These are phyloP conservation scores for Datura wrightii DNA, from an alignment of 257 asterid genomes.

Conservation along the genomic window DNA sequence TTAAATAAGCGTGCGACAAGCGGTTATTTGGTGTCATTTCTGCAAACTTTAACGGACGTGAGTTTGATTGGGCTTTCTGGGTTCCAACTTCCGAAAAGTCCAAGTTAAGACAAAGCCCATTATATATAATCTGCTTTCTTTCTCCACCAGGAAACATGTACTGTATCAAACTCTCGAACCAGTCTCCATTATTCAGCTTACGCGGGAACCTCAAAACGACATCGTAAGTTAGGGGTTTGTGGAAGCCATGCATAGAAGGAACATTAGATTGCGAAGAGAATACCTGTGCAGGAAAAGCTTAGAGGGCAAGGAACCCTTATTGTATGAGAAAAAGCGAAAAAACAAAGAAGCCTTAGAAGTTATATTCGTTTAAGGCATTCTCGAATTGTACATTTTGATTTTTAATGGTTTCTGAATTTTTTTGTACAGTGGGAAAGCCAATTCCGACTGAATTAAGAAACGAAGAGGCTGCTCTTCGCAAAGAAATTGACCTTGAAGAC, in stretches of 20 bases:
- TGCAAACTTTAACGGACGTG: too few species aligned
- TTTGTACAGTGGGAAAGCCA: conserved; percentile 77
- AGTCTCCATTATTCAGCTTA: too few species aligned
- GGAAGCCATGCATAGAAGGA: conserved; percentile 70
- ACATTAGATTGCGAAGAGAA: conserved; percentile 68
- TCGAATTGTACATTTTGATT: neutral
- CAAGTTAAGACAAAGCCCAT: neutral
- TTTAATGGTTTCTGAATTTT: neutral
- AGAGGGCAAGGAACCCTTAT: conserved; percentile 82
- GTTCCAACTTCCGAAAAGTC: neutral
- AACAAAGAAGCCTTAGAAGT: conserved; percentile 49
- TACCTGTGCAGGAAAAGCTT: conserved; percentile 82
- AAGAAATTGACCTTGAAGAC: conserved; percentile 89
- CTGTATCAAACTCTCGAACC: neutral
- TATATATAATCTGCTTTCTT: neutral
- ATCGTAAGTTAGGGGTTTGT: too few species aligned
- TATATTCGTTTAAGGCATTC: conserved; percentile 15
- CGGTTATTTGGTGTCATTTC: too few species aligned
- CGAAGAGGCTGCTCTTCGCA: conserved; percentile 88
- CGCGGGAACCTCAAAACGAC: neutral
- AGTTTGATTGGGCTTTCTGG: neutral
- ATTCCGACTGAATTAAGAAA: conserved; percentile 94
- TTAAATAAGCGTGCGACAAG: too few species aligned
- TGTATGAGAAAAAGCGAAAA: conserved; percentile 84
- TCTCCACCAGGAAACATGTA: neutral